These are phyloP conservation scores for Canavalia ensiformis DNA, from an alignment of 306 rosid genomes.

Conservation along the genomic window DNA sequence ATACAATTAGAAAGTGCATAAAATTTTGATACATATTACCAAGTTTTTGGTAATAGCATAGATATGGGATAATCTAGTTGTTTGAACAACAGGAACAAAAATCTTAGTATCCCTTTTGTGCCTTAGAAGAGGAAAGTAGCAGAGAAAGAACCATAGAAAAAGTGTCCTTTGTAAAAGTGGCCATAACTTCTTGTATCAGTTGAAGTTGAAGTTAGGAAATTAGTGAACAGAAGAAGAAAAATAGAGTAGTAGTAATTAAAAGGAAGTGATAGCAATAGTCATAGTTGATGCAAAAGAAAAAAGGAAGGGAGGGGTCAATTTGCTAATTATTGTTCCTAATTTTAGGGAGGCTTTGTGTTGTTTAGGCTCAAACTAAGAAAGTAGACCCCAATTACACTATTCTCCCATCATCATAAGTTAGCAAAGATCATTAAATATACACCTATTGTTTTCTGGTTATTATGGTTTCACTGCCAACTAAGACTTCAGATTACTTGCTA, in stretches of 20 bases:
- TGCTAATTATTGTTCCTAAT: conserved; percentile 24
- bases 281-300: conserved; percentile 40
- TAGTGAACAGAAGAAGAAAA: conserved; percentile 36
- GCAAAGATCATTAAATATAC: neutral
- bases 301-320: neutral
- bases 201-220: conserved; percentile 16
- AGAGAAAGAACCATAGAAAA: conserved; percentile 61
- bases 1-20: too few relatives aligned
- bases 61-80: too few relatives aligned
- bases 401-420: neutral
- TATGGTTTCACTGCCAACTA: conserved; percentile 21
- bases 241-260: conserved; percentile 24
- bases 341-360: conserved; percentile 33
- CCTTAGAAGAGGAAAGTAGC: conserved; percentile 69
- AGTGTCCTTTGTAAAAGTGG: conserved; percentile 47
- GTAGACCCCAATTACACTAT: conserved; percentile 47
- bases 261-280: conserved; percentile 7
- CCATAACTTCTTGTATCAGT: conserved; percentile 47
- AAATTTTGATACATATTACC: too few relatives aligned
- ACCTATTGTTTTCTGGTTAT: neutral
- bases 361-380: conserved; percentile 45
- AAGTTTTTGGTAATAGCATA: too few relatives aligned
- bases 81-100: conserved; percentile 7
- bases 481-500: conserved; percentile 6
- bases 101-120: conserved; percentile 74